Evolutionary conservation across 2,329 filamentous ascomycete genomes (phyloP).

Genomic region (Diaporthe vexans): DNA sequence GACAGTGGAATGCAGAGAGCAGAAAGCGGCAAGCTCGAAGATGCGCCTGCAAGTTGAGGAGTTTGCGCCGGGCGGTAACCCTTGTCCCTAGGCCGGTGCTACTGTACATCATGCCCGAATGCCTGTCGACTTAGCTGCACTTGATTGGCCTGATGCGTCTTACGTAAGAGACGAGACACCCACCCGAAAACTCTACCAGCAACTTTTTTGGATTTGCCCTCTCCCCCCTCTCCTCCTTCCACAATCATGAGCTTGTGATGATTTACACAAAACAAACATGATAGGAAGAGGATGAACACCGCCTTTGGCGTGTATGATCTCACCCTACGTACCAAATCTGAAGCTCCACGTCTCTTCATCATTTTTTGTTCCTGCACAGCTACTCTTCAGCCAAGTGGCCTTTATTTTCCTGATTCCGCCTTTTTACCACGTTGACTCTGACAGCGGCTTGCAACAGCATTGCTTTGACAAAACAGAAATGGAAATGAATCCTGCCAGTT

Average conservation of each 20-base stretch:
- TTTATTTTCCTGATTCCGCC: neutral
- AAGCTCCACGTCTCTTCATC: slow-evolving; percentile 59
- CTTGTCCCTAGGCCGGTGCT: slow-evolving; percentile 31
- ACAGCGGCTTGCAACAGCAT: neutral
- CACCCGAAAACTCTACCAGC: slow-evolving; percentile 38
- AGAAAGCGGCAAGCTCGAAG: slow-evolving; percentile 29
- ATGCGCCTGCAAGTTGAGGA: slow-evolving; percentile 24
- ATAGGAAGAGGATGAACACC: slow-evolving; percentile 80
- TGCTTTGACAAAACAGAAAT: neutral
- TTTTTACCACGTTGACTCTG: neutral
- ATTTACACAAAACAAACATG: slow-evolving; percentile 69
- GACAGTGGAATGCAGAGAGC: slow-evolving; percentile 16
- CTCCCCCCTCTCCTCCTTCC: slow-evolving; percentile 45
- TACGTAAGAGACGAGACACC: neutral
- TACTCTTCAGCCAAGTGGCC: neutral
- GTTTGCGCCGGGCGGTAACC: slow-evolving; percentile 24
- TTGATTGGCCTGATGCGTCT: neutral
- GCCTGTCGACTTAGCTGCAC: neutral
- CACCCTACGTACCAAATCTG: slow-evolving; percentile 67
- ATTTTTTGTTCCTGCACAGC: slow-evolving; percentile 20
- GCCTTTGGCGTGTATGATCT: slow-evolving; percentile 71
- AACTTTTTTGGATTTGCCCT: slow-evolving; percentile 18
- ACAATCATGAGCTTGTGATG: slow-evolving; percentile 70
- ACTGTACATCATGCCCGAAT: neutral
- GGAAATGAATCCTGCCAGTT: neutral